Evolutionary conservation across 2,329 filamentous ascomycete species (phyloP).

Genomic region (Dactylellina drechsleri): DNA sequence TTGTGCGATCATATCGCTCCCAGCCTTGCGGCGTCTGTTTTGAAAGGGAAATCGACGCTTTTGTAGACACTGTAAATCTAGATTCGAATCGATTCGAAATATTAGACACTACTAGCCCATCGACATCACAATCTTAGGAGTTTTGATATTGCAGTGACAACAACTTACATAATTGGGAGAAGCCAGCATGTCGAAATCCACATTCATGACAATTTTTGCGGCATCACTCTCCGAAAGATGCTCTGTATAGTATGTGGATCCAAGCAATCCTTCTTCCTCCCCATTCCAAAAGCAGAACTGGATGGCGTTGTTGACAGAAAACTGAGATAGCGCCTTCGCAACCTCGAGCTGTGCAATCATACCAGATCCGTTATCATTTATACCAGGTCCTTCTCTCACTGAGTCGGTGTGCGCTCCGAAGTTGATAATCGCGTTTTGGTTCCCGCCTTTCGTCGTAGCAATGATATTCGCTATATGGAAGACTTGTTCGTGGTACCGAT

Average conservation of each 20-base stretch:
- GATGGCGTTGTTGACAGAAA: conserved; percentile 68
- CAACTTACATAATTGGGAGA: conserved; percentile 67
- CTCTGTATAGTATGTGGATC: conserved; percentile 68
- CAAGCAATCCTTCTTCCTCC: conserved; percentile 72
- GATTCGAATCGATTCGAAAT: background rate
- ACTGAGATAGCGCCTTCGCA: conserved; percentile 68
- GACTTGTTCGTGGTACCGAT: conserved; percentile 58
- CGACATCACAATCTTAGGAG: background rate
- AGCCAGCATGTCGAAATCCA: conserved; percentile 77
- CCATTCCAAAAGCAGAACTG: conserved; percentile 72
- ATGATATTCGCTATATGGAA: conserved; percentile 65
- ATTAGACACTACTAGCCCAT: background rate
- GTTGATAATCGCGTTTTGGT: conserved; percentile 69
- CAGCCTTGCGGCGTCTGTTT: conserved; percentile 59
- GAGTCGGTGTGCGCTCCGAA: conserved; percentile 71
- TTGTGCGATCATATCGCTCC: conserved; percentile 65
- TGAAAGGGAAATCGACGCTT: conserved; percentile 61
- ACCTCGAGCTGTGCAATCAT: conserved; percentile 69
- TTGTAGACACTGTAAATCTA: conserved; percentile 67
- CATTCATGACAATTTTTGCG: conserved; percentile 72
- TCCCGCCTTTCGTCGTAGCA: conserved; percentile 69
- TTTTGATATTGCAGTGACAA: background rate
- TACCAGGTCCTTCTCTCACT: conserved; percentile 70
- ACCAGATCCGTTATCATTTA: conserved; percentile 73
- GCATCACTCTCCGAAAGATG: conserved; percentile 65